phyloP scores from a whole-genome alignment of 306 rosid genomes.

The Pyrus bretschneideri region DNA sequence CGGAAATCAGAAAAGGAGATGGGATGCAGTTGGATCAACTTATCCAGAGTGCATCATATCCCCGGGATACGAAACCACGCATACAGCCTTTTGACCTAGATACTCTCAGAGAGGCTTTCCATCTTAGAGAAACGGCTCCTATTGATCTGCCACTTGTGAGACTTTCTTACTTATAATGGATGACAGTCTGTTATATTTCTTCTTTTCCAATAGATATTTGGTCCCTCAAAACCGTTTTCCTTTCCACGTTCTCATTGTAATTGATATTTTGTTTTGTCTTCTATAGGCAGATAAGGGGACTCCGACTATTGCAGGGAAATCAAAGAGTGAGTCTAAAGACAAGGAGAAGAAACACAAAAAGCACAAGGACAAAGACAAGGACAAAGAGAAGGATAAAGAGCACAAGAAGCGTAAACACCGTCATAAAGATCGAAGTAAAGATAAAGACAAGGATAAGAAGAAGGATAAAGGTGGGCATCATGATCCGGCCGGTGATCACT shows the following conservation, averaged over 20 bases:
- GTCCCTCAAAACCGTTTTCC: not conserved
- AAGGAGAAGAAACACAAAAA: constrained; percentile 91
- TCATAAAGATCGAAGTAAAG: constrained; percentile 80
- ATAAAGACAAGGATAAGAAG: constrained; percentile 90
- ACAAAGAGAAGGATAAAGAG: constrained; percentile 84
- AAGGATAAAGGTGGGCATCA: constrained; percentile 83
- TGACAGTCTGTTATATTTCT: not conserved
- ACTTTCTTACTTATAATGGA: constrained; percentile 7
- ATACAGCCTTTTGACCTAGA: constrained; percentile 81
- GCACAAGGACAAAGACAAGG: constrained; percentile 76
- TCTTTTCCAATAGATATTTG: not conserved
- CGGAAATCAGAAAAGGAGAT: constrained; percentile 92
- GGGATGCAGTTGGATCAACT: constrained; percentile 98
- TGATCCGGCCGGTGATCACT: constrained; percentile 72
- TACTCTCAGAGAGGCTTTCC: constrained; percentile 79
- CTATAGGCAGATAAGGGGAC: constrained; percentile 82
- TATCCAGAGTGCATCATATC: constrained; percentile 58
- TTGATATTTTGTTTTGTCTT: not conserved
- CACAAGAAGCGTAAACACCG: constrained; percentile 89
- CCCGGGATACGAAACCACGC: constrained; percentile 59
- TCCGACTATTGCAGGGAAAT: constrained; percentile 72
- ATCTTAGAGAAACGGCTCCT: constrained; percentile 68
- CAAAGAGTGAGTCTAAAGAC: constrained; percentile 77
- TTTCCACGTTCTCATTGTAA: not conserved
- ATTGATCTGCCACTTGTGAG: constrained; percentile 86